Percentiles rank a stretch among this genome's conserved stretches.
Conservation (phyloP, 2,329 filamentous ascomycete genomes). For the Alternaria alternata region DNA sequence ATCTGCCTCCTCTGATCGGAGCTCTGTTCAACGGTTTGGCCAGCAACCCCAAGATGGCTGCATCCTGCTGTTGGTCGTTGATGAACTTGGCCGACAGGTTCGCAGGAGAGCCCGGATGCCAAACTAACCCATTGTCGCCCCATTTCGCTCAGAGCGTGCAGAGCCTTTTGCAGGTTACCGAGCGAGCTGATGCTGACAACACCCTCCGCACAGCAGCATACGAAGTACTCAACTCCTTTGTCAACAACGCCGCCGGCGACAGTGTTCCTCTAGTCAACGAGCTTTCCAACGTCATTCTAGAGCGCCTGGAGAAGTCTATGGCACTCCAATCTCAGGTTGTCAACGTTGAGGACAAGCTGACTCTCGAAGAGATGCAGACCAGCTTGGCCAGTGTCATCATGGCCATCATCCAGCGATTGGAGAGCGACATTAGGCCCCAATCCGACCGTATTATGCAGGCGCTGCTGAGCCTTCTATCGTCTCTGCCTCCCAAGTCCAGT, state of each 20-base stretch:
- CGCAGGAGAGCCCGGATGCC: constrained; percentile 81
- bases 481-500: constrained; percentile 83
- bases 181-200: constrained; percentile 82
- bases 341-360: constrained; percentile 95
- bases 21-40: constrained; percentile 90
- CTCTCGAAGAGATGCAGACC: constrained; percentile 96
- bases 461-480: constrained; percentile 80
- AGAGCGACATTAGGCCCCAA: constrained; percentile 88
- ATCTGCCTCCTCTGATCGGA: constrained; percentile 84
- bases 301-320: constrained; percentile 89
- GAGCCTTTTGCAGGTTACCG: constrained; percentile 85
- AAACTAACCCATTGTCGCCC: constrained; percentile 82
- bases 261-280: constrained; percentile 81
- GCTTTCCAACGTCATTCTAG: constrained; percentile 86
- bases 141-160: constrained; percentile 94
- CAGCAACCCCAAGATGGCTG: constrained; percentile 94
- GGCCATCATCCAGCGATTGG: constrained; percentile 88
- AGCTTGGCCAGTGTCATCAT: constrained; percentile 91
- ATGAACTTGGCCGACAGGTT: constrained; percentile 99
- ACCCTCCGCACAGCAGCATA: constrained; percentile 94
- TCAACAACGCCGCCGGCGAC: constrained; percentile 87
- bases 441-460: constrained; percentile 94
- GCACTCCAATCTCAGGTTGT: constrained; percentile 92
- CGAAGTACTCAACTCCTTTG: constrained; percentile 94
- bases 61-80: constrained; percentile 97